Conservation (phyloP, 2,329 filamentous ascomycete genomes). For the Tolypocladium tropicale region DNA sequence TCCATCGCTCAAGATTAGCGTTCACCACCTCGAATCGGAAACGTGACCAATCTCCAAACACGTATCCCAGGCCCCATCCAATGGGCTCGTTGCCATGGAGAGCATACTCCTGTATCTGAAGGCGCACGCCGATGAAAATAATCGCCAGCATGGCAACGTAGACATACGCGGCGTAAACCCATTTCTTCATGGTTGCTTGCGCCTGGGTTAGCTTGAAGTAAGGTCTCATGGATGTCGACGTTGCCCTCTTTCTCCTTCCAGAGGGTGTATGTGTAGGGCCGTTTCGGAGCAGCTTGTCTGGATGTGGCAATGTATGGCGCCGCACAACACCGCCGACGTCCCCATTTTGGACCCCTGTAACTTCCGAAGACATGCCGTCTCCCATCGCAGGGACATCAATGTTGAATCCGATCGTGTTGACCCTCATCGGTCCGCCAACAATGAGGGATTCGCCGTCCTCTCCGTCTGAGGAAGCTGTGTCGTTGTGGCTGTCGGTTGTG, state of each 20-base stretch:
- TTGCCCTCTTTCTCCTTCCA: slow-evolving; percentile 54
- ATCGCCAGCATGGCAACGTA: slow-evolving; percentile 58
- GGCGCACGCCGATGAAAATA: slow-evolving; percentile 61
- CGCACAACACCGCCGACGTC: slow-evolving; percentile 16
- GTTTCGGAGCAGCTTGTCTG: slow-evolving; percentile 21
- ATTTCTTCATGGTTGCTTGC: slow-evolving; percentile 69
- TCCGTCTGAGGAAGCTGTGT: slow-evolving; percentile 20
- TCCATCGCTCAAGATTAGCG: slow-evolving; percentile 63
- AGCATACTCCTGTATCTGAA: slow-evolving; percentile 56
- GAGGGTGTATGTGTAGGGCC: slow-evolving; percentile 46
- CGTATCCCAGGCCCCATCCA: slow-evolving; percentile 84
- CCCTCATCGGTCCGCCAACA: slow-evolving; percentile 12
- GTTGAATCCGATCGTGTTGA: slow-evolving; percentile 18
- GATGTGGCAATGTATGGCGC: slow-evolving; percentile 43
- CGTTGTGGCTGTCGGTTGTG: slow-evolving; percentile 20
- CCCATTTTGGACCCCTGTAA: slow-evolving; percentile 8
- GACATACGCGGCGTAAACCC: slow-evolving; percentile 71
- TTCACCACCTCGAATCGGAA: slow-evolving; percentile 64
- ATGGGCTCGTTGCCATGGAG: slow-evolving; percentile 69
- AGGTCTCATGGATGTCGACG: slow-evolving; percentile 54
- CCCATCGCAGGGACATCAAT: slow-evolving; percentile 3
- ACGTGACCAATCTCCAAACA: slow-evolving; percentile 66
- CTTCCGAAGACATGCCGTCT: slow-evolving; percentile 9
- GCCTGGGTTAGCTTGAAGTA: slow-evolving; percentile 72
- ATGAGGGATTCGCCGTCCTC: slow-evolving; percentile 14